A percentile compares a stretch with the other conserved stretches of the same genome.
These are phyloP conservation scores for Neckera pumila DNA, from an alignment of 225 moss, liverwort and hornwort genomes.

Conservation along the genomic window DNA sequence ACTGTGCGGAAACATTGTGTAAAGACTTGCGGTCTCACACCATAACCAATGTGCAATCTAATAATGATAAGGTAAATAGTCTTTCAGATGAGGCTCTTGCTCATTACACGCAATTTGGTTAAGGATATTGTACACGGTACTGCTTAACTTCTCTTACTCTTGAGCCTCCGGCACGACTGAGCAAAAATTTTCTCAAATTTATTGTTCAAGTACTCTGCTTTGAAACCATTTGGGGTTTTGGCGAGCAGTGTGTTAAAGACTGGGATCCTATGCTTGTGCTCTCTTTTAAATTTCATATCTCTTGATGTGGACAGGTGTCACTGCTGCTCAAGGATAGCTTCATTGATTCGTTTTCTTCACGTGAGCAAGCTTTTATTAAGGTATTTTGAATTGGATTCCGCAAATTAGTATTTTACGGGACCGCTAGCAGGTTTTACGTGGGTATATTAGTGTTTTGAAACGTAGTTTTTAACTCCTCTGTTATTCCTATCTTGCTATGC, in stretches of 20 bases:
- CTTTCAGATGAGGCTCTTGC: not conserved
- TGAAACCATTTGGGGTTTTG: not conserved
- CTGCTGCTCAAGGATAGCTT: slow-evolving; percentile 91
- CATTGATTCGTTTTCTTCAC: slow-evolving; percentile 83
- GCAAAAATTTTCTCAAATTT: not conserved
- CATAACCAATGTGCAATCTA: slow-evolving; percentile 97
- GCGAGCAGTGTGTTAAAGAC: not conserved
- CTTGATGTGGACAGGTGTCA: slow-evolving; percentile 52
- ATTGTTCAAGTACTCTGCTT: not conserved
- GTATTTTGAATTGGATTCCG: slow-evolving; percentile 10
- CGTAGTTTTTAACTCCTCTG: not conserved
- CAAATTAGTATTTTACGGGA: not conserved
- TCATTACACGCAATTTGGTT: not conserved
- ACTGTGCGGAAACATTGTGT: slow-evolving; percentile 76
- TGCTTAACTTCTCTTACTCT: not conserved
- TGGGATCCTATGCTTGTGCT: not conserved
- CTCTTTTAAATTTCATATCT: not conserved
- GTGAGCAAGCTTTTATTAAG: slow-evolving; percentile 95
- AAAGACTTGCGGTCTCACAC: slow-evolving; percentile 85
- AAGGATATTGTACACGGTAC: not conserved
- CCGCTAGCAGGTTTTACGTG: not conserved
- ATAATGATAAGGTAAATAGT: slow-evolving; percentile 78
- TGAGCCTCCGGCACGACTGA: not conserved
- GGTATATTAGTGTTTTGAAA: not conserved
- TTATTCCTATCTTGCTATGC: not conserved